phyloP scores from a whole-genome alignment of 23 red algal species.

The Pyropia haitanensis region DNA sequence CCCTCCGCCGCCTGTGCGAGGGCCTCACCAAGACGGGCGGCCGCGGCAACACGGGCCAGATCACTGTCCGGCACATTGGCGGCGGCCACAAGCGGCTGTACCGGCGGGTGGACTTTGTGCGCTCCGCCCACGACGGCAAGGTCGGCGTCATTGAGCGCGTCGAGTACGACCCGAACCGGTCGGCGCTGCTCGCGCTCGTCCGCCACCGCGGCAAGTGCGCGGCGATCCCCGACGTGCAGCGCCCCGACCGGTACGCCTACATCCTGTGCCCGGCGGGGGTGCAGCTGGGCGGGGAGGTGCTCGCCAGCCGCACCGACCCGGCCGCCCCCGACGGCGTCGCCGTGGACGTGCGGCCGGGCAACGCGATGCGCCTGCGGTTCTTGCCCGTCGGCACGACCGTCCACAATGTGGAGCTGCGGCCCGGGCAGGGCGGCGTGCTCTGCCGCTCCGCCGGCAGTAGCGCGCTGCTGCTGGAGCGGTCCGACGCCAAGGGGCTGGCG shows the following conservation, averaged over 20 bases:
- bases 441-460: constrained; percentile 87
- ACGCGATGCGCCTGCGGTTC: constrained; percentile 76
- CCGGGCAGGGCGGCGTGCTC: constrained; percentile 65
- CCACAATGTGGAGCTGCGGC: constrained; percentile 90
- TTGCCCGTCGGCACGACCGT: constrained; percentile 84
- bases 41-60: constrained; percentile 52
- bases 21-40: constrained; percentile 47
- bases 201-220: constrained; percentile 46
- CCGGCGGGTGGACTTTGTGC: constrained; percentile 86
- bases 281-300: constrained; percentile 56
- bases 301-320: constrained; percentile 24
- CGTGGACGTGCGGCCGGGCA: constrained; percentile 82
- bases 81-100: constrained; percentile 87
- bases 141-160: constrained; percentile 70
- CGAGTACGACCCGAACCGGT: constrained; percentile 94
- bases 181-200: constrained; percentile 69
- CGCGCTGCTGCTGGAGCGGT: constrained; percentile 68
- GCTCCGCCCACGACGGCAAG: constrained; percentile 49
- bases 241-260: constrained; percentile 69
- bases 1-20: constrained; percentile 45
- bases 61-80: constrained; percentile 69
- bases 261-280: constrained; percentile 87
- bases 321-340: too few relatives aligned
- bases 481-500: constrained; percentile 44
- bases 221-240: constrained; percentile 9